A percentile compares a stretch with the other conserved stretches of the same genome.
phyloP scores from a whole-genome alignment of 441 rosid species.

The Viola pubescens region DNA sequence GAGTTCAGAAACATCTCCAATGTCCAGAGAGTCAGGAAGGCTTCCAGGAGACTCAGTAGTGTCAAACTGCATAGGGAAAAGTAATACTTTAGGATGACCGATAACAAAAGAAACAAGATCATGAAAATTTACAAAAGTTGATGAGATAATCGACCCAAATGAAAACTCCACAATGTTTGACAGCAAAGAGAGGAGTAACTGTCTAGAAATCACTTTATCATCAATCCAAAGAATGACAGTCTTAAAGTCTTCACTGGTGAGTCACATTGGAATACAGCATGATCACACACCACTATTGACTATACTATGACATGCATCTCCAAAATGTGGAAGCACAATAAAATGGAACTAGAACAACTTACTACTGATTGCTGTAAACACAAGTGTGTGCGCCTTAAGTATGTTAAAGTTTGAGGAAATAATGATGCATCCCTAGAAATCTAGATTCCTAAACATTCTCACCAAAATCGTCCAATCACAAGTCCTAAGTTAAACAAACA shows the following conservation, averaged over 20 bases:
- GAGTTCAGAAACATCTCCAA: conserved; percentile 50
- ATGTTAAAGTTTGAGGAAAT: no score
- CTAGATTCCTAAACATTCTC: no score
- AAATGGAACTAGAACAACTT: no score
- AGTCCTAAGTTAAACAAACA: no score
- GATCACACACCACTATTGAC: neutral
- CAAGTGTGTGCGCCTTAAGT: no score
- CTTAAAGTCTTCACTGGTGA: neutral
- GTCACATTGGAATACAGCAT: neutral
- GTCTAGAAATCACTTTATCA: neutral
- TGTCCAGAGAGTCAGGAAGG: conserved; percentile 75
- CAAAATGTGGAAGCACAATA: neutral
- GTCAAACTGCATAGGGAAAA: conserved; percentile 39
- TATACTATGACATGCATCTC: neutral
- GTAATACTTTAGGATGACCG: neutral
- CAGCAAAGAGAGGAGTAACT: neutral
- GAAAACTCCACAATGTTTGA: neutral
- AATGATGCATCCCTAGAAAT: no score
- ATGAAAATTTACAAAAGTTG: neutral
- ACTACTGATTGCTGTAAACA: no score
- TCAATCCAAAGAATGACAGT: neutral
- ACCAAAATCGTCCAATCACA: no score
- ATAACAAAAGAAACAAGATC: neutral
- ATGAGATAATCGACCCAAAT: neutral
- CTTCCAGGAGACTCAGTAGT: conserved; percentile 39